Base-by-base conservation (phyloP, 805 yeast species). In the Wickerhamiella shivajii region DNA sequence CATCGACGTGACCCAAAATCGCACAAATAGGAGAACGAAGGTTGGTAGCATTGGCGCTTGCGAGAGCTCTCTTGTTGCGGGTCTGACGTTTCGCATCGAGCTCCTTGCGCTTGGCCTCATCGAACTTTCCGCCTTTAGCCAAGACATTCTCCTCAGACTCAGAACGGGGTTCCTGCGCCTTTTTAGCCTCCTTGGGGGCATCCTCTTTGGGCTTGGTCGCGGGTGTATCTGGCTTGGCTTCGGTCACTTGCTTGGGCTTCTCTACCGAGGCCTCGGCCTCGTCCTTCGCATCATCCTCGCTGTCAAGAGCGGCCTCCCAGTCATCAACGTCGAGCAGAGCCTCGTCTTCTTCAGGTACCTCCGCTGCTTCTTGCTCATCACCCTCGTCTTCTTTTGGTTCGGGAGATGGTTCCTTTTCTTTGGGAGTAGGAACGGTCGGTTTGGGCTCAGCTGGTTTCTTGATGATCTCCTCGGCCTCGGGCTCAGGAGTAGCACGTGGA, bases 1-100 rank as follows among this genome's bases (percentile, higher is more conserved):
- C 90, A 69, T 90, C 99, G 60, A 90, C 99, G 66, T 90, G 99
- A 56, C 99, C 99, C 59, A 90, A 69, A 52, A 90, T 90, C 77
- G 95, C 84, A 61, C 98, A 90, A 56, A 90, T 90, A 44, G 99
- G 99, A 43, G 99, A 90, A 62, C 99, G 93, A 53, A 90, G 62
- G 50, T 90, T 72, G 40, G 59, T 59, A 25, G 63, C 63, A 16
- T 48, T 42, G 17, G 61, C 59, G 10, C 42, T 42, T 4, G 53
- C 57, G 28, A 52, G 38, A 3, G 65, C 64, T 38, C 53, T 53
- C 31, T 46, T 46, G 29, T 43, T 47, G 30, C 55, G 59, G 36
- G 51, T 53, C 40, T 49, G 57, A 18, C 57, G 60, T 47, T 49
- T 53, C 45, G 44, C 69, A 27, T 59, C 44, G 24, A 56, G 62